Evolutionary conservation across 192 early-diverging fungal species (phyloP).

Genomic region (Neocallimastix lanati): DNA sequence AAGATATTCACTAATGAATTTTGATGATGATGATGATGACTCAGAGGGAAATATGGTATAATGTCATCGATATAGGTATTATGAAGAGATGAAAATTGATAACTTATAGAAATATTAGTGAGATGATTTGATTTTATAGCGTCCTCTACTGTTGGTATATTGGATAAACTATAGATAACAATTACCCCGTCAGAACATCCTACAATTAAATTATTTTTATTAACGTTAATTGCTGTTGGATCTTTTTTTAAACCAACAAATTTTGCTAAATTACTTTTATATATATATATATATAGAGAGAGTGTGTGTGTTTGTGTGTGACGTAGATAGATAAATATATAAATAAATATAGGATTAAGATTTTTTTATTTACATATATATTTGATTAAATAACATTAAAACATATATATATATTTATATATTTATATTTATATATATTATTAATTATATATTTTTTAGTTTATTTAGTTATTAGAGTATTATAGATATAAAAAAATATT

Average conservation of each 20-base stretch:
- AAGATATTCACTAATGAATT: not conserved
- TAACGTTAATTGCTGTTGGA: not conserved
- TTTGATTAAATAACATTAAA: too few species aligned
- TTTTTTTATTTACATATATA: too few species aligned
- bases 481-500: too few species aligned
- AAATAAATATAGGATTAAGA: too few species aligned
- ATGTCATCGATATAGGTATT: not conserved
- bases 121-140: not conserved
- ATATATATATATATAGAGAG: too few species aligned
- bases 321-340: too few species aligned
- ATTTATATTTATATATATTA: too few species aligned
- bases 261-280: not conserved
- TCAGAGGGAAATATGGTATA: not conserved
- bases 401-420: too few species aligned
- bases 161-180: not conserved
- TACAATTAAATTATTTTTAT: not conserved
- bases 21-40: too few species aligned
- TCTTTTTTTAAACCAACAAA: not conserved
- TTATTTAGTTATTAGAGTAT: too few species aligned
- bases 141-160: not conserved
- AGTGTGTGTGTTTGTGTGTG: too few species aligned
- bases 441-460: too few species aligned
- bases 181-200: not conserved
- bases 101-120: not conserved
- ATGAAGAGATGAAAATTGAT: not conserved